Conservation (phyloP, 164 flowering plant species). For the Protea cynaroides region DNA sequence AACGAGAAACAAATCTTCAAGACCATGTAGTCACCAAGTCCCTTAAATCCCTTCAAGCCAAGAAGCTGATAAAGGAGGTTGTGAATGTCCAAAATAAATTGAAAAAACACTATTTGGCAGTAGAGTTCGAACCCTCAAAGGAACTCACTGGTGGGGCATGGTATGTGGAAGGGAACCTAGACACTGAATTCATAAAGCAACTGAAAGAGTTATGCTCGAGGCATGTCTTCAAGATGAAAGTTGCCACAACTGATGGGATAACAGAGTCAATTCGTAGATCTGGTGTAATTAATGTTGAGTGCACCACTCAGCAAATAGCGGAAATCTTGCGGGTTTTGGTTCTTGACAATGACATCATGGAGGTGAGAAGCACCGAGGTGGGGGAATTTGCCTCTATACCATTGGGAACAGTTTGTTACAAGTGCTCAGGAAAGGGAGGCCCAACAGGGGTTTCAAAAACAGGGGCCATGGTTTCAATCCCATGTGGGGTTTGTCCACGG, state of each 20-base stretch:
- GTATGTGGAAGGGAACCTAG: conserved; percentile 59
- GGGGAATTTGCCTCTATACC: conserved; percentile 57
- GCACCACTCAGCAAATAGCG: conserved; percentile 28
- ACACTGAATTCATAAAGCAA: conserved; percentile 31
- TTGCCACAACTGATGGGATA: conserved; percentile 47
- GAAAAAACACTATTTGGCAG: conserved; percentile 49
- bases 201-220: conserved; percentile 26
- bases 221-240: conserved; percentile 26
- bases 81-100: conserved; percentile 39
- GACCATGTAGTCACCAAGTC: conserved; percentile 31
- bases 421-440: conserved; percentile 11
- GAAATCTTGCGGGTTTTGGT: conserved; percentile 58
- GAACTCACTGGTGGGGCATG: conserved; percentile 78
- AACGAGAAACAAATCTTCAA: conserved; percentile 22
- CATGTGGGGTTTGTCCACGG: conserved; percentile 86
- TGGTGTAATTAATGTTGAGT: conserved; percentile 16
- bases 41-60: conserved; percentile 38
- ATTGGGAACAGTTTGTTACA: conserved; percentile 52
- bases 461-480: conserved; percentile 64
- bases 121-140: conserved; percentile 65
- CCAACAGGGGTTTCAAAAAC: conserved; percentile 19
- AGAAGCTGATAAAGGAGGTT: conserved; percentile 55
- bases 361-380: conserved; percentile 51
- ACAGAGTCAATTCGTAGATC: conserved; percentile 18
- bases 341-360: conserved; percentile 48